Evolutionary conservation across 768 basidiomycete species (phyloP).

Genomic region (Leccinum incarnatum): DNA sequence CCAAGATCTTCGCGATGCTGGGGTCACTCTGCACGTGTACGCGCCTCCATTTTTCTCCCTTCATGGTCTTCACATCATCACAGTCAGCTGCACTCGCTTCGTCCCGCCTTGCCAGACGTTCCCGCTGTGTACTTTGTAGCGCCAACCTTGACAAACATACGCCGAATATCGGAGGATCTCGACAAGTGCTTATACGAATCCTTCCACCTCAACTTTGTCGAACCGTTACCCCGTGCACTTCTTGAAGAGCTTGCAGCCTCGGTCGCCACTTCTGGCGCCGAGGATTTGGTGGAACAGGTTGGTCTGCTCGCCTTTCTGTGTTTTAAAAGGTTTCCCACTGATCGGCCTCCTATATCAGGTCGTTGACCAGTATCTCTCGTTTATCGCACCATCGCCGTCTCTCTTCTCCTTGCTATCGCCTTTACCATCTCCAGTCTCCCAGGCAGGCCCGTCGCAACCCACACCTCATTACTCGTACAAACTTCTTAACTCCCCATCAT

Average conservation of each 20-base stretch:
- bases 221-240: constrained; percentile 81
- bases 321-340: not conserved
- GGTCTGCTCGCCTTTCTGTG: constrained; percentile 6
- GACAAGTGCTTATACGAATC: constrained; percentile 88
- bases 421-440: constrained; percentile 36
- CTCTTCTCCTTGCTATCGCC: constrained; percentile 87
- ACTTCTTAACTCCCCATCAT: constrained; percentile 86
- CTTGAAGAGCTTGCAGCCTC: constrained; percentile 91
- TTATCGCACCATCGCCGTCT: constrained; percentile 88
- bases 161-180: constrained; percentile 91
- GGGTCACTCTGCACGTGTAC: constrained; percentile 97
- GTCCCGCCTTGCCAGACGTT: constrained; percentile 91
- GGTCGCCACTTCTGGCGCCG: constrained; percentile 81
- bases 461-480: constrained; percentile 65
- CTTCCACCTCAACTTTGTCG: constrained; percentile 93
- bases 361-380: constrained; percentile 95
- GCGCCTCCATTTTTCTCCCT: constrained; percentile 29
- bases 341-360: constrained; percentile 47
- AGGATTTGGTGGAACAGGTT: constrained; percentile 79
- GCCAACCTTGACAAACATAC: constrained; percentile 82
- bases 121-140: constrained; percentile 97
- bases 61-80: constrained; percentile 3
- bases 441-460: constrained; percentile 35
- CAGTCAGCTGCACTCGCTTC: constrained; percentile 86
- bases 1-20: constrained; percentile 93